A percentile compares a stretch with the other conserved stretches of the same genome.
Evolutionary conservation across 768 basidiomycete species (phyloP).

Genomic region (Russula emetica): DNA sequence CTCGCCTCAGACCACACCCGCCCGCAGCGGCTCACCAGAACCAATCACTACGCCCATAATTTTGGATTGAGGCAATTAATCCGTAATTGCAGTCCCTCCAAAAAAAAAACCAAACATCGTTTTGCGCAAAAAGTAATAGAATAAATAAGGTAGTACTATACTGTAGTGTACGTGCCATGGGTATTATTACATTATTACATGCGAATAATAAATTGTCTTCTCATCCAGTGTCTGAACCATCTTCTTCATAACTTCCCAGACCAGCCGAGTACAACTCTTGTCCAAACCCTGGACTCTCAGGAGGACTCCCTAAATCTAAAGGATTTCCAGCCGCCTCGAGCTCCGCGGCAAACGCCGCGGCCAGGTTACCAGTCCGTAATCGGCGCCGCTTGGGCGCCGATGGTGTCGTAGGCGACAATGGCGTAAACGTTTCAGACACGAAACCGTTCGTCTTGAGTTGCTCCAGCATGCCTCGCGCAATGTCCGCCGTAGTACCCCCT

Average conservation of each 20-base stretch:
- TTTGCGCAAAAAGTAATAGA: not conserved
- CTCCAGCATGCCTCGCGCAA: constrained; percentile 73
- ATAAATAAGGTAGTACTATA: constrained; percentile 6
- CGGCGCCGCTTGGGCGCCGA: constrained; percentile 27
- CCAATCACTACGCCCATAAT: no score
- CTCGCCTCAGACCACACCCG: no score
- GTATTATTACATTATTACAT: no score
- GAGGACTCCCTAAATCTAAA: constrained; percentile 11
- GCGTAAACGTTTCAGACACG: constrained; percentile 32
- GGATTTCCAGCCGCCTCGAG: constrained; percentile 24
- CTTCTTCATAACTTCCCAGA: not conserved
- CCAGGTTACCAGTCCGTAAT: constrained; percentile 25
- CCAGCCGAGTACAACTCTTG: constrained; percentile 4
- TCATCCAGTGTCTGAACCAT: constrained; percentile 25
- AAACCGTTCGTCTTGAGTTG: constrained; percentile 70
- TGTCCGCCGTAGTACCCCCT: constrained; percentile 48
- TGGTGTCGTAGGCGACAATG: constrained; percentile 28
- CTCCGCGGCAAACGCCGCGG: constrained; percentile 25
- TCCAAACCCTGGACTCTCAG: constrained; percentile 3
- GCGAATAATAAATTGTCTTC: not conserved
- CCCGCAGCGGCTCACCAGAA: no score
- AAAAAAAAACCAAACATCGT: no score
- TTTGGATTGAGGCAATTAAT: no score
- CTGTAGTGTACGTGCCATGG: not conserved
- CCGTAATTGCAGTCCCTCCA: no score